A percentile compares a stretch with the other conserved stretches of the same genome.
phyloP scores from a whole-genome alignment of 192 early-diverging fungal species.

The Backusella parvicylindrica region DNA sequence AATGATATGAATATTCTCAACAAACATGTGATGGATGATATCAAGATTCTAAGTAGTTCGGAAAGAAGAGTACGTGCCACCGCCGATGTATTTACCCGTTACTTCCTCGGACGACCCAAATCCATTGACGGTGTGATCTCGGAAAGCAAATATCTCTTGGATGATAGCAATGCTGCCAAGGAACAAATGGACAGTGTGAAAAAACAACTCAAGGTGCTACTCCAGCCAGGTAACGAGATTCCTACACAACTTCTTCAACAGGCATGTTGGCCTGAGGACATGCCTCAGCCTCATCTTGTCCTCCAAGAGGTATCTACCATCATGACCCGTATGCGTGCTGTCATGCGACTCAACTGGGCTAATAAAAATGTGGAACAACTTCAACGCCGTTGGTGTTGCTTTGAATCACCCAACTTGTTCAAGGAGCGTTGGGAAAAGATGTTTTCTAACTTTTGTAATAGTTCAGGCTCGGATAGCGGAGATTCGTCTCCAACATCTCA shows the following conservation, averaged over 20 bases:
- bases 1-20: conserved; percentile 92
- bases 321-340: conserved; percentile 59
- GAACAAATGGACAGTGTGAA: conserved; percentile 91
- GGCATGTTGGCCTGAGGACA: conserved; percentile 37
- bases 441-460: conserved; percentile 76
- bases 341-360: conserved; percentile 79
- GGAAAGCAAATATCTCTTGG: conserved; percentile 88
- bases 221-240: conserved; percentile 35
- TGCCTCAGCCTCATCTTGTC: conserved; percentile 40
- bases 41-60: conserved; percentile 80
- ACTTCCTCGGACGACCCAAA: conserved; percentile 58
- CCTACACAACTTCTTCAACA: conserved; percentile 14
- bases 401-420: conserved; percentile 80
- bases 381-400: conserved; percentile 88
- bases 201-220: conserved; percentile 51
- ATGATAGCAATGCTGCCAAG: conserved; percentile 93
- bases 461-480: conserved; percentile 2
- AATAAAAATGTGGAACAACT: conserved; percentile 50
- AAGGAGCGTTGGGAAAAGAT: conserved; percentile 97
- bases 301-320: conserved; percentile 68
- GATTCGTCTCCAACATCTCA: neutral
- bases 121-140: conserved; percentile 61
- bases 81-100: conserved; percentile 68
- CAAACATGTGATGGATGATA: conserved; percentile 77
- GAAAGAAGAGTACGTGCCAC: conserved; percentile 92